Evolutionary conservation across 202 grass and related monocot species (phyloP).

Genomic region (Alloteropsis angusta): DNA sequence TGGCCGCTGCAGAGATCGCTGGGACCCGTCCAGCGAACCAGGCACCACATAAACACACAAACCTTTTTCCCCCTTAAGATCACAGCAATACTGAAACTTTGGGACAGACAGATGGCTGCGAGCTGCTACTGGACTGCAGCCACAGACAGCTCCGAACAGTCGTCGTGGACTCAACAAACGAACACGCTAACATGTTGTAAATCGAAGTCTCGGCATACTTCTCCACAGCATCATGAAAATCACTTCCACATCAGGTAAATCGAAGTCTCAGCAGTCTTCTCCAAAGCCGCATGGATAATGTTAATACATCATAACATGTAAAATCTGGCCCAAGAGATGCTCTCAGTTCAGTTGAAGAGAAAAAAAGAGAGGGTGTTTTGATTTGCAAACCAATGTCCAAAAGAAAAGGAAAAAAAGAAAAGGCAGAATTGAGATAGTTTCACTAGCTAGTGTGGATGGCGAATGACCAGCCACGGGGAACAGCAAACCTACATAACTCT

Average conservation of each 20-base stretch:
- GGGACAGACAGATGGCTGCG: neutral
- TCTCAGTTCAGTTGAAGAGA: neutral
- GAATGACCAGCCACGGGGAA: neutral
- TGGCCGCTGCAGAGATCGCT: neutral
- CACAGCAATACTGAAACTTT: neutral
- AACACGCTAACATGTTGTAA: neutral
- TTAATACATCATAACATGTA: neutral
- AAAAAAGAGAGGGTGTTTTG: neutral
- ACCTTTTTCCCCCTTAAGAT: neutral
- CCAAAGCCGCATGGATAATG: neutral
- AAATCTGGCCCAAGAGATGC: neutral
- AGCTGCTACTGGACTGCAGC: neutral
- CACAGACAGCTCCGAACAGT: neutral
- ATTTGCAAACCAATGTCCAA: neutral
- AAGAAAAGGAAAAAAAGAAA: neutral
- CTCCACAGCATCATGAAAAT: too few species aligned
- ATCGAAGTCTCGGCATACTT: too few species aligned
- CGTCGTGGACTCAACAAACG: neutral
- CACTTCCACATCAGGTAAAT: neutral
- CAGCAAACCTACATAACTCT: neutral
- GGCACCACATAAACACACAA: neutral
- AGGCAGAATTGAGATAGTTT: neutral
- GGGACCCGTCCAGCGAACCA: neutral
- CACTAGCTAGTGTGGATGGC: neutral
- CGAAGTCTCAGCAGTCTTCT: neutral